phyloP scores from a whole-genome alignment of 1,139 yeast genomes.

The Sugiyamaella sp. region DNA sequence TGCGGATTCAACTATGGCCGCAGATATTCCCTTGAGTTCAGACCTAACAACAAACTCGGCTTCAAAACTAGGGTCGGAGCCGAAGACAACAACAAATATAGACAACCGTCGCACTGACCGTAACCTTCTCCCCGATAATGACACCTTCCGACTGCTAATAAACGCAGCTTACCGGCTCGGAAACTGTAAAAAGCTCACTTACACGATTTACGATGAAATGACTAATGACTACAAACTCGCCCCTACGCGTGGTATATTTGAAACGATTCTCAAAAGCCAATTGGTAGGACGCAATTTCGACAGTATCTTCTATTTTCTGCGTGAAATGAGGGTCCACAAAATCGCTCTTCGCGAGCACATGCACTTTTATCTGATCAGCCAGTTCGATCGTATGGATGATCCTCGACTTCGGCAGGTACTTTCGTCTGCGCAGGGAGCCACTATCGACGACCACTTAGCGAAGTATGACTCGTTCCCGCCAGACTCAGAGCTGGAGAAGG shows the following conservation, averaged over 20 bases:
- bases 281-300: constrained; percentile 34
- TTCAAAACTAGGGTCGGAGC: too few species aligned
- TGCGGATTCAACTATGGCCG: neutral
- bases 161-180: constrained; percentile 37
- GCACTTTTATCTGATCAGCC: constrained; percentile 27
- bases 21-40: too few species aligned
- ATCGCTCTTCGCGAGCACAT: constrained; percentile 28
- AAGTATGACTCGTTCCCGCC: constrained; percentile 24
- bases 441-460: constrained; percentile 13
- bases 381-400: constrained; percentile 24
- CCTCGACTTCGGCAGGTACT: constrained; percentile 22
- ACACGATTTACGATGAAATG: constrained; percentile 35
- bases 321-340: constrained; percentile 33
- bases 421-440: neutral
- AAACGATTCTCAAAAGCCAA: constrained; percentile 35
- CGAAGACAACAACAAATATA: too few species aligned
- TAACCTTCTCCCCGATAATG: constrained; percentile 28
- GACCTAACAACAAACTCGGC: too few species aligned
- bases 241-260: constrained; percentile 33
- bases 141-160: constrained; percentile 36
- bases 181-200: constrained; percentile 38
- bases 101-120: too few species aligned
- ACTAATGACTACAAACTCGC: constrained; percentile 17
- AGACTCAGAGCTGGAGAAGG: constrained; percentile 25
- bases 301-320: constrained; percentile 32